Conservation (phyloP, 2,329 filamentous ascomycete genomes). For the Fusarium hainanense region DNA sequence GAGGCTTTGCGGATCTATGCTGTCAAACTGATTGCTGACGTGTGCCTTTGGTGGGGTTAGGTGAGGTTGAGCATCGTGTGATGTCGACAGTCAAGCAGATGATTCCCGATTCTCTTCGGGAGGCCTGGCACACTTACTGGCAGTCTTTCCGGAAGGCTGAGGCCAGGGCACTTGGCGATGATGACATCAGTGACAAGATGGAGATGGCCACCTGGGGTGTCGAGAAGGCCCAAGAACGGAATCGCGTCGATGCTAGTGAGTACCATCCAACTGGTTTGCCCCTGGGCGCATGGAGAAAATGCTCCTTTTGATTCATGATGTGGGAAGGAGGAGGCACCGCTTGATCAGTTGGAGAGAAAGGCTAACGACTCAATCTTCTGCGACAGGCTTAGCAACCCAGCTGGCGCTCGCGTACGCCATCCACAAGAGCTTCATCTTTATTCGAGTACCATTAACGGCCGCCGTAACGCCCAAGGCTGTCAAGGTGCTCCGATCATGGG, state of each 20-base stretch:
- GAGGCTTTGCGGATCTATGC: background rate
- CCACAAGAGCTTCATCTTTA: constrained; percentile 97
- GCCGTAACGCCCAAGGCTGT: constrained; percentile 96
- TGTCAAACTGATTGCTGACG: constrained; percentile 27
- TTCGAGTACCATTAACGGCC: constrained; percentile 91
- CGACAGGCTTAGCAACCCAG: constrained; percentile 76
- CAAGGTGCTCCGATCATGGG: constrained; percentile 85
- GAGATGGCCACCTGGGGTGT: constrained; percentile 70
- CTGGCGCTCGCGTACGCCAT: constrained; percentile 94
- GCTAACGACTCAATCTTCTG: constrained; percentile 39
- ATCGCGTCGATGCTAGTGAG: constrained; percentile 79
- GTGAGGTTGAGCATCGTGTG: constrained; percentile 73
- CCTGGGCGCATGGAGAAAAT: constrained; percentile 20
- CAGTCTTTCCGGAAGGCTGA: constrained; percentile 60
- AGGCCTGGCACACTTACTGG: constrained; percentile 63
- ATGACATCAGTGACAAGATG: constrained; percentile 57
- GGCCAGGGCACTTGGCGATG: constrained; percentile 56
- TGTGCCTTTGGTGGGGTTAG: constrained; percentile 49
- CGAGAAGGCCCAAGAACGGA: constrained; percentile 69
- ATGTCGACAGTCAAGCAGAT: constrained; percentile 68
- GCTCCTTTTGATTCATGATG: background rate
- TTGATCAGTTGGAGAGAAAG: constrained; percentile 21
- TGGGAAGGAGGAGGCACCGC: constrained; percentile 7
- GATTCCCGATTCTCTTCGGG: constrained; percentile 69
- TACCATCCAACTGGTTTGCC: constrained; percentile 44